These are phyloP conservation scores for Pleurotus giganteus DNA, from an alignment of 768 basidiomycete species.

Conservation along the genomic window DNA sequence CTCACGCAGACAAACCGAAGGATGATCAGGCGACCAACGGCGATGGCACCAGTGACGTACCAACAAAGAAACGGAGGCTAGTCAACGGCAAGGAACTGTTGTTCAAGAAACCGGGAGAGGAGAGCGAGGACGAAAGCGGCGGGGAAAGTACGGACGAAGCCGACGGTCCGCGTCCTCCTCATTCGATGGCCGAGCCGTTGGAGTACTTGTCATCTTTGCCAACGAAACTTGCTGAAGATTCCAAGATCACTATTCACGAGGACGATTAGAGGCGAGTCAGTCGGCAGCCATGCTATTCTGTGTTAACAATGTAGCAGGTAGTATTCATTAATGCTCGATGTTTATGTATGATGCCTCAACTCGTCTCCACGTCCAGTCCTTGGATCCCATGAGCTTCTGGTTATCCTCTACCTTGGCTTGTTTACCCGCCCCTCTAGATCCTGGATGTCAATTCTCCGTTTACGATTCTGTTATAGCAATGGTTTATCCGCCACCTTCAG, in stretches of 20 bases:
- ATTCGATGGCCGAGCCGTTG: neutral
- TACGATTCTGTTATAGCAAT: neutral
- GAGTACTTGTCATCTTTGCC: neutral
- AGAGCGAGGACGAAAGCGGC: slow-evolving; percentile 31
- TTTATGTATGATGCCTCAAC: too few species aligned
- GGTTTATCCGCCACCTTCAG: neutral
- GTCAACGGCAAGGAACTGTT: slow-evolving; percentile 75
- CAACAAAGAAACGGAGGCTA: slow-evolving; percentile 77
- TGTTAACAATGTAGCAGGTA: neutral
- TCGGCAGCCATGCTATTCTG: neutral
- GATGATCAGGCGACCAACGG: slow-evolving; percentile 23
- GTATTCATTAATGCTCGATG: neutral
- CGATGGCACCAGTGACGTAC: slow-evolving; percentile 31
- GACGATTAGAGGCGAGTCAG: slow-evolving; percentile 33
- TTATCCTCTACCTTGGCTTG: too few species aligned
- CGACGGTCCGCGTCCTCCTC: neutral
- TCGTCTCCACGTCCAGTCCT: too few species aligned
- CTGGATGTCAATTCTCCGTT: too few species aligned
- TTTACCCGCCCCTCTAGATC: too few species aligned
- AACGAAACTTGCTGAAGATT: slow-evolving; percentile 25
- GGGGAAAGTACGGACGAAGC: slow-evolving; percentile 12
- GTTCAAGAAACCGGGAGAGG: slow-evolving; percentile 44
- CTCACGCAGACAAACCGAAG: slow-evolving; percentile 20
- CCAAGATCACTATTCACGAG: slow-evolving; percentile 48
- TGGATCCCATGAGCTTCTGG: too few species aligned